Base-by-base conservation (phyloP, 2,329 filamentous ascomycete species). In the Penicillium sp. region DNA sequence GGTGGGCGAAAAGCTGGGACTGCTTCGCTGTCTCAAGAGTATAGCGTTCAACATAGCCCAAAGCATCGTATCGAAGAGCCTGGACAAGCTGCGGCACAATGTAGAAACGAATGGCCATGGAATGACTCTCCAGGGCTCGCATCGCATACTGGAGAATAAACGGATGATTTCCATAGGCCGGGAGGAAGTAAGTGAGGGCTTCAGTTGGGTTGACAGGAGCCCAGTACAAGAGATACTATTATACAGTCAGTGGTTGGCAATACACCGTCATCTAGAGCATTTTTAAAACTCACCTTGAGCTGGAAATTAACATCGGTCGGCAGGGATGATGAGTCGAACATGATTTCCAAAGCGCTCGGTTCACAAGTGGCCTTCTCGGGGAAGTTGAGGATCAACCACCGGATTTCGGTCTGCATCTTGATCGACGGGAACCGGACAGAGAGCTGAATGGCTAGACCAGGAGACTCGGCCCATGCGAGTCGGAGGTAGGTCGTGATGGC, bases 51-150 rank as follows among this genome's bases (percentile, higher is more conserved):
- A 97, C 93, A 72, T 99, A 99, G 57, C 95, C 95, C 25, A 99
- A 82, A 12, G 85, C 86, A 81, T 99, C 95, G 69, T 98, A 97
- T 55, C 95, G 89, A 45, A 99, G 84, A 45, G 91, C 90, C 75
- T 99, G 95, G 14, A 99, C 95, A 68, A 99, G 96, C 74, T 99
- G 95, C 6, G 96, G 95, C 2, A 99, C 95, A 72, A 97, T 98
- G 78, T 98, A 99, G 82, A 99, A 99, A 0, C 94, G 96, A 20
- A 98, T 88, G 73, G 98, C 95, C n/a, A 97, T 89, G 0, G 92
- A 89, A 71, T 99, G 95, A 67, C 90, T 93, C 73, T 99, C 95
- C 50, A 99, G 78, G 3, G 95, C 91, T 69, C 93, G 87, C 88
- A 99, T 96, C 1, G 95, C 95, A 75, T 98, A 99, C 75, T 99